These are phyloP conservation scores for Terana coerulea DNA, from an alignment of 768 basidiomycete genomes.

Conservation along the genomic window DNA sequence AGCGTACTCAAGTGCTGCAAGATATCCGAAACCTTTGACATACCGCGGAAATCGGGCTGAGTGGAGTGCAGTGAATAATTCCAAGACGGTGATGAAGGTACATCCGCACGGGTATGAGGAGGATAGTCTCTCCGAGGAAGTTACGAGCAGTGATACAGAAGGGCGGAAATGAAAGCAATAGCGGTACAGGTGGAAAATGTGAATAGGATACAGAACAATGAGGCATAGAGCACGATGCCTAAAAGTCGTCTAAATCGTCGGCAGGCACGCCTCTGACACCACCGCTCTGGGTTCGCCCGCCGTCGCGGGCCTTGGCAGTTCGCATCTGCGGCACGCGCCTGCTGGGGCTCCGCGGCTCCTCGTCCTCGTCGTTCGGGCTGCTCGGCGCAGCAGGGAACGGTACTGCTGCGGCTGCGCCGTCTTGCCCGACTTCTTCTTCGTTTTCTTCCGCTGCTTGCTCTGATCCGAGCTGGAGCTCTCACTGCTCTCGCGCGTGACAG, in stretches of 20 bases:
- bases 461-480: background rate
- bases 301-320: conserved; percentile 68
- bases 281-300: conserved; percentile 81
- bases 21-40: too few relatives aligned
- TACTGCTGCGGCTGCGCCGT: conserved; percentile 41
- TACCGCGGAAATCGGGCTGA: too few relatives aligned
- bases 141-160: conserved; percentile 9
- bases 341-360: conserved; percentile 17
- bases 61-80: background rate
- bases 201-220: background rate
- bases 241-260: conserved; percentile 32
- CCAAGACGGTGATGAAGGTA: background rate
- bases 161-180: background rate
- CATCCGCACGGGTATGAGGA: conserved; percentile 2
- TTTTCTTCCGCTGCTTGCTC: conserved; percentile 7
- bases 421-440: conserved; percentile 28
- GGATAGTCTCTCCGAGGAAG: background rate
- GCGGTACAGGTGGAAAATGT: background rate
- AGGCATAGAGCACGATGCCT: background rate
- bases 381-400: conserved; percentile 56
- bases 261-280: conserved; percentile 72
- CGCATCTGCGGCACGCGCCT: conserved; percentile 57
- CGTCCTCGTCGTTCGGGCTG: conserved; percentile 14
- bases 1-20: too few relatives aligned
- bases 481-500: conserved; percentile 4